A percentile compares a stretch with the other conserved stretches of the same genome.
phyloP scores from a whole-genome alignment of 768 basidiomycete genomes.

The Termitomyces sp. region DNA sequence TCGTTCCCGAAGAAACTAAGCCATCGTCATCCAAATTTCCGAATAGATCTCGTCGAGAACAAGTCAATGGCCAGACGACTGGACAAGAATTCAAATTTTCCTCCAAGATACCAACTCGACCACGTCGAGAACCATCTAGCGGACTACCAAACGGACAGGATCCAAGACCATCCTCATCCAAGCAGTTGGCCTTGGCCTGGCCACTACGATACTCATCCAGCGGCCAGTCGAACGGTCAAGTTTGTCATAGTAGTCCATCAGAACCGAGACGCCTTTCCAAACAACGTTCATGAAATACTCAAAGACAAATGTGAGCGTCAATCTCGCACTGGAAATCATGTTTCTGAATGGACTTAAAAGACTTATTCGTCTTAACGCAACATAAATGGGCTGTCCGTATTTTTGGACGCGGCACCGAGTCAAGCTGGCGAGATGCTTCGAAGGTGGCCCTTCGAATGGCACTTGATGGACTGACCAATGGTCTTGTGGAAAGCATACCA shows the following conservation, averaged over 20 bases:
- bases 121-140: constrained; percentile 1
- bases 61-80: constrained; percentile 7
- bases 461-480: neutral
- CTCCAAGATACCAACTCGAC: neutral
- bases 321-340: neutral
- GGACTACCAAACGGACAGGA: neutral
- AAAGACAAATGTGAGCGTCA: neutral
- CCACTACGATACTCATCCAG: neutral
- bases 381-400: neutral
- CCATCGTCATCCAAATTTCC: constrained; percentile 16
- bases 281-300: neutral
- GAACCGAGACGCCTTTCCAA: neutral
- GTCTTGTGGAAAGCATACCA: neutral
- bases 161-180: constrained; percentile 16
- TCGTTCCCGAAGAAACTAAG: constrained; percentile 18
- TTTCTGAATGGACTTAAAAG: neutral
- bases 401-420: no score
- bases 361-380: neutral
- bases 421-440: neutral
- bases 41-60: constrained; percentile 12
- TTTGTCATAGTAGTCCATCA: neutral
- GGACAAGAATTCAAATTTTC: neutral
- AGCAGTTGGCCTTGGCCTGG: constrained; percentile 29
- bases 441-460: neutral
- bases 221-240: neutral